Percentiles rank a stretch among this genome's conserved stretches.
Evolutionary conservation across 331 rosid genomes (phyloP).

Genomic region (Quercus phellos): DNA sequence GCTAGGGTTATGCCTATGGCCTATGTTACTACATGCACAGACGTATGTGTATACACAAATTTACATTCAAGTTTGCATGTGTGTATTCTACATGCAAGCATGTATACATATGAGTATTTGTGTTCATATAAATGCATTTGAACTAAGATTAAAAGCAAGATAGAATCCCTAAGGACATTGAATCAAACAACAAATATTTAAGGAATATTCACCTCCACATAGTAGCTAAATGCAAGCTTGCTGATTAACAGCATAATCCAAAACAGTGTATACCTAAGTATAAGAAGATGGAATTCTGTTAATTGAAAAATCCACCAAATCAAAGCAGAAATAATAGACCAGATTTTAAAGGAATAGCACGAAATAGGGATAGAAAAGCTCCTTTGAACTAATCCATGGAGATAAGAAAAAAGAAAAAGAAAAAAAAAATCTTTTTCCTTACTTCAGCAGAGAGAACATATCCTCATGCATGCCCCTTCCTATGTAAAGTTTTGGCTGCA

Average conservation of each 20-base stretch:
- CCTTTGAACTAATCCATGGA: neutral
- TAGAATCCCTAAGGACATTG: neutral
- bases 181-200: slow-evolving; percentile 5
- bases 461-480: slow-evolving; percentile 96
- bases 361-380: neutral
- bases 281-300: slow-evolving; percentile 21
- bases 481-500: slow-evolving; percentile 88
- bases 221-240: slow-evolving; percentile 96
- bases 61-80: neutral
- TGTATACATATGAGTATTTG: neutral
- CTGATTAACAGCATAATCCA: slow-evolving; percentile 91
- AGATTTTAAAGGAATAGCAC: neutral
- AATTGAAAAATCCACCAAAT: slow-evolving; percentile 13
- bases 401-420: slow-evolving; percentile 5
- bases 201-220: slow-evolving; percentile 73
- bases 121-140: neutral
- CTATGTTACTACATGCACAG: neutral
- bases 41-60: neutral
- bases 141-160: neutral
- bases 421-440: slow-evolving; percentile 29
- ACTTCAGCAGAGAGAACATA: slow-evolving; percentile 74
- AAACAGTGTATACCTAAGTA: slow-evolving; percentile 78
- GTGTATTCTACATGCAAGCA: neutral
- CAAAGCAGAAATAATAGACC: slow-evolving; percentile 9
- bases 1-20: neutral